Conservation (phyloP, 345 rosid genomes). For the Bruguiera gymnorhiza region DNA sequence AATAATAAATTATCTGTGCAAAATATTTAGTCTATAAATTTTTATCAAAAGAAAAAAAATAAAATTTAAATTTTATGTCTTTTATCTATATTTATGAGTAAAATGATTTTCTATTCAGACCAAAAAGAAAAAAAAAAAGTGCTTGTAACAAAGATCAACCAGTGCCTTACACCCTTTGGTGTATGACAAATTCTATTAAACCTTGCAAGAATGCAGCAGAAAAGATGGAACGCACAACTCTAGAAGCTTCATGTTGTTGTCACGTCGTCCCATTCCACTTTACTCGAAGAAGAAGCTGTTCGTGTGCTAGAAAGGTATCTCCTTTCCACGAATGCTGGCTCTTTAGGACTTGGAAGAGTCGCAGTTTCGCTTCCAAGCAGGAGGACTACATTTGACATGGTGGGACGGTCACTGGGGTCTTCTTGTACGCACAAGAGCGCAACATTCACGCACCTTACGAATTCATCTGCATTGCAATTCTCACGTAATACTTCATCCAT, state of each 20-base stretch:
- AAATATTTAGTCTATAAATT: no score
- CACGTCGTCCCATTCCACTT: neutral
- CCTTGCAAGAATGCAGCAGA: no score
- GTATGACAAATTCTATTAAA: no score
- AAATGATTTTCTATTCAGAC: no score
- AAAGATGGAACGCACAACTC: no score
- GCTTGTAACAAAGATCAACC: no score
- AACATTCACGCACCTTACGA: slow-evolving; percentile 22
- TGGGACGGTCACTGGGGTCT: slow-evolving; percentile 32
- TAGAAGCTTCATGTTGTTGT: neutral
- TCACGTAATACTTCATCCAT: slow-evolving; percentile 13
- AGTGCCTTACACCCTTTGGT: no score
- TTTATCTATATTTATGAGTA: no score
- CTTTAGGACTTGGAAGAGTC: slow-evolving; percentile 26
- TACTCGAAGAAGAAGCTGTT: slow-evolving; percentile 12
- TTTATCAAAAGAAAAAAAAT: no score
- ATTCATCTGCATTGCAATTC: slow-evolving; percentile 10
- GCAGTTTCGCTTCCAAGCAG: slow-evolving; percentile 24
- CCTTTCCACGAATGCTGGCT: slow-evolving; percentile 27
- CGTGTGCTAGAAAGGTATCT: neutral
- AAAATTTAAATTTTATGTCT: no score
- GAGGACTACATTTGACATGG: slow-evolving; percentile 22
- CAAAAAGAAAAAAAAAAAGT: no score
- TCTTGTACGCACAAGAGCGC: slow-evolving; percentile 37
- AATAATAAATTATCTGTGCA: no score